phyloP scores from a whole-genome alignment of 2,329 filamentous ascomycete species.

The Fusarium nanum region DNA sequence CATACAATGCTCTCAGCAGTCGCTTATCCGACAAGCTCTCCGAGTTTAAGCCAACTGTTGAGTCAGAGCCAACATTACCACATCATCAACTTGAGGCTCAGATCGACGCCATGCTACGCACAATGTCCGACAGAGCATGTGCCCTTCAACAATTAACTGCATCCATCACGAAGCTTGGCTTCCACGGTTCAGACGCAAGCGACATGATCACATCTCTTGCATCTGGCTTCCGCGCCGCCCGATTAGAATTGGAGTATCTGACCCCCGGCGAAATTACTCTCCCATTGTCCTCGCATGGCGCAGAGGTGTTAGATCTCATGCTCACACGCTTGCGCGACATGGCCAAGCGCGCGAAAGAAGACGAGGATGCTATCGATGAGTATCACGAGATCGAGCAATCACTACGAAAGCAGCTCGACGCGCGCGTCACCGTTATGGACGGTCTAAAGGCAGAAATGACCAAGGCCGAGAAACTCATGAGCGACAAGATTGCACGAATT shows the following conservation, averaged over 20 bases:
- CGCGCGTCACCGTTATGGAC: conserved; percentile 64
- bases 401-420: conserved; percentile 67
- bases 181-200: conserved; percentile 59
- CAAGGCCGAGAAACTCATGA: conserved; percentile 50
- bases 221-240: conserved; percentile 64
- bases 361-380: conserved; percentile 68
- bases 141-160: conserved; percentile 59
- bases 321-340: conserved; percentile 63
- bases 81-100: conserved; percentile 55
- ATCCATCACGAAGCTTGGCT: conserved; percentile 63
- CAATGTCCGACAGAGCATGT: conserved; percentile 61
- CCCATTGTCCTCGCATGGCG: conserved; percentile 64
- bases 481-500: conserved; percentile 55
- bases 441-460: conserved; percentile 57
- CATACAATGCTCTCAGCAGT: conserved; percentile 57
- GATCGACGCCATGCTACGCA: conserved; percentile 57
- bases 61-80: conserved; percentile 24
- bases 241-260: conserved; percentile 71
- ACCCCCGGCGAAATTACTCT: conserved; percentile 68
- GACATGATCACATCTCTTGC: conserved; percentile 63
- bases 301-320: conserved; percentile 67
- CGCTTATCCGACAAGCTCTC: conserved; percentile 54
- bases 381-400: conserved; percentile 68
- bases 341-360: conserved; percentile 58
- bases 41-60: conserved; percentile 20